Evolutionary conservation across 345 rosid species (phyloP).

Genomic region (Dimocarpus longan): DNA sequence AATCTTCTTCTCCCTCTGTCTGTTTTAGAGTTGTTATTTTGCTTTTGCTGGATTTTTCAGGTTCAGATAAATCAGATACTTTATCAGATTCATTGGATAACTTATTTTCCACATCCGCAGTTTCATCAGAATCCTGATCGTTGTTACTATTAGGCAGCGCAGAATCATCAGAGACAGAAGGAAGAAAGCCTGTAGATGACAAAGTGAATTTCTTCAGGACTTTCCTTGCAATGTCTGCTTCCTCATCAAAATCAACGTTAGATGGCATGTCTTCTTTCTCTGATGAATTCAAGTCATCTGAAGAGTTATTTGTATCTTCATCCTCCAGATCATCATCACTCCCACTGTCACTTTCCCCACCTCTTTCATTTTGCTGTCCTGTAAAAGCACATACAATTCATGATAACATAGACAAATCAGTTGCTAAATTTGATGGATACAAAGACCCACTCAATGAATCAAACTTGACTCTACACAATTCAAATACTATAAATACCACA

Average conservation of each 20-base stretch:
- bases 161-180: constrained; percentile 42
- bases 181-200: constrained; percentile 41
- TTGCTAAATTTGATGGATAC: not conserved
- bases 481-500: not conserved
- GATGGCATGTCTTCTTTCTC: constrained; percentile 37
- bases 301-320: constrained; percentile 32
- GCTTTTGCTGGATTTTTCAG: constrained; percentile 42
- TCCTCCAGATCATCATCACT: constrained; percentile 68
- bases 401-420: constrained; percentile 10
- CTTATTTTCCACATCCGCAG: constrained; percentile 29
- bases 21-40: constrained; percentile 38
- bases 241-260: constrained; percentile 68
- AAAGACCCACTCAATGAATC: not conserved
- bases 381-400: constrained; percentile 25
- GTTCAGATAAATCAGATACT: constrained; percentile 32
- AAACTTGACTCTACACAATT: not conserved
- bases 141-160: constrained; percentile 25
- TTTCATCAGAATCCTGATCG: constrained; percentile 33
- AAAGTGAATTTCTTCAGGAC: constrained; percentile 62
- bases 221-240: constrained; percentile 74
- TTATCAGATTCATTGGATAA: constrained; percentile 32
- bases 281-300: constrained; percentile 36
- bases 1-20: constrained; percentile 55
- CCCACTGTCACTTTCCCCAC: constrained; percentile 46
- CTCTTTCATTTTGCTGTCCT: constrained; percentile 51